These are phyloP conservation scores for Dipteronia dyeriana DNA, from an alignment of 345 rosid species.

Conservation along the genomic window DNA sequence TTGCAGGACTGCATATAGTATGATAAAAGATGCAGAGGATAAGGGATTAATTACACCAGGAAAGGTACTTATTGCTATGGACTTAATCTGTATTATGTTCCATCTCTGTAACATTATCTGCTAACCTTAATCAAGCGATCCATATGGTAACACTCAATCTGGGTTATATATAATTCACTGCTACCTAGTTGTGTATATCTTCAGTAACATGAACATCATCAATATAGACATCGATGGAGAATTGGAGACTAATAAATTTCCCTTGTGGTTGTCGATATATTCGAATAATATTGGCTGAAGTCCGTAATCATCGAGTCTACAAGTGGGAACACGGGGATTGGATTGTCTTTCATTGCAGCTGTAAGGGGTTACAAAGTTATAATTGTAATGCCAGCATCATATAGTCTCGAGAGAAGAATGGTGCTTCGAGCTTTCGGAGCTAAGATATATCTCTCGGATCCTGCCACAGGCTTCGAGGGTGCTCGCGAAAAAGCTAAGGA, in stretches of 20 bases:
- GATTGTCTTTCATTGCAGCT: conserved; percentile 65
- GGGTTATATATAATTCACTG: background rate
- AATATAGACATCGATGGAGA: background rate
- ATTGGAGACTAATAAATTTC: background rate
- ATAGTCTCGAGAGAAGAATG: conserved; percentile 65
- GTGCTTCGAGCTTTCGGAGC: conserved; percentile 71
- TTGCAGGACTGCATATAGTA: conserved; percentile 47
- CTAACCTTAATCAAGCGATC: too few relatives aligned
- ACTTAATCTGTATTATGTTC: too few relatives aligned
- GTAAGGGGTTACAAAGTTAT: conserved; percentile 61
- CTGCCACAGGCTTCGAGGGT: conserved; percentile 48
- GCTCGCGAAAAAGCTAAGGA: conserved; percentile 50
- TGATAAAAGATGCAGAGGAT: conserved; percentile 72
- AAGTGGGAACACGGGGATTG: conserved; percentile 79
- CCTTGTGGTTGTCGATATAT: background rate
- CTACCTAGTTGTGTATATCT: too few relatives aligned
- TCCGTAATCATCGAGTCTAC: conserved; percentile 54
- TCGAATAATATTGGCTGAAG: conserved; percentile 23
- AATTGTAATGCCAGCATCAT: conserved; percentile 51
- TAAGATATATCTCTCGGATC: conserved; percentile 54
- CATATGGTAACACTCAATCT: too few relatives aligned
- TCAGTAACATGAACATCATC: background rate
- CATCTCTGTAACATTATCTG: too few relatives aligned
- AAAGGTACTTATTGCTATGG: conserved; percentile 30
- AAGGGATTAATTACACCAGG: conserved; percentile 61